phyloP scores from a whole-genome alignment of 495 filamentous ascomycete species.

The Astrothelium subdiscretum region DNA sequence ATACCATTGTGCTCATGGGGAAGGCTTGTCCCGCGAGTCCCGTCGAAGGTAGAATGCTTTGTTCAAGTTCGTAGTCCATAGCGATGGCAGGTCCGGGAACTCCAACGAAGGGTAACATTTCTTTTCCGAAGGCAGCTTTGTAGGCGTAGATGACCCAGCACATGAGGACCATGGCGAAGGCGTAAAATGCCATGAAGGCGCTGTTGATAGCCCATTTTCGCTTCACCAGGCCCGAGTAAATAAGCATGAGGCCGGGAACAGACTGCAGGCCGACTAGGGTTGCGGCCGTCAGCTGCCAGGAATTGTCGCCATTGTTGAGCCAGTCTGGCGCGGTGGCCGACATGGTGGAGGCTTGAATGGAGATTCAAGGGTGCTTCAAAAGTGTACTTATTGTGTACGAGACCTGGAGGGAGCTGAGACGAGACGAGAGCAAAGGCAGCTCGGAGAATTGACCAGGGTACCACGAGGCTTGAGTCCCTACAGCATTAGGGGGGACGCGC shows the following conservation, averaged over 20 bases:
- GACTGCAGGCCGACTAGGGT: conserved; percentile 42
- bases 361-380: not conserved
- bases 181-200: conserved; percentile 48
- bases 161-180: conserved; percentile 40
- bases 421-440: not conserved
- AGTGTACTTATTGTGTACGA: not conserved
- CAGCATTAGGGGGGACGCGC: not conserved
- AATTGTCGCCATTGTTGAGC: conserved; percentile 43
- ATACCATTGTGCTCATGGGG: conserved; percentile 44
- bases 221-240: conserved; percentile 46
- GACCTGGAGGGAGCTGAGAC: not conserved
- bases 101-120: conserved; percentile 42
- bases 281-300: conserved; percentile 47
- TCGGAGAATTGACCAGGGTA: not conserved
- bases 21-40: conserved; percentile 29
- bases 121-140: conserved; percentile 40
- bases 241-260: conserved; percentile 43
- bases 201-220: conserved; percentile 47
- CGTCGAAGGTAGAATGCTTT: conserved; percentile 36
- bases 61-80: conserved; percentile 36
- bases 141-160: conserved; percentile 49
- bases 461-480: not conserved
- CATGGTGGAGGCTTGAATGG: conserved; percentile 6
- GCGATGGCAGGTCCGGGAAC: conserved; percentile 37
- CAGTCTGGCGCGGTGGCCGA: conserved; percentile 23